Evolutionary conservation across 441 rosid genomes (phyloP).

Genomic region (Euphorbia celastroides): DNA sequence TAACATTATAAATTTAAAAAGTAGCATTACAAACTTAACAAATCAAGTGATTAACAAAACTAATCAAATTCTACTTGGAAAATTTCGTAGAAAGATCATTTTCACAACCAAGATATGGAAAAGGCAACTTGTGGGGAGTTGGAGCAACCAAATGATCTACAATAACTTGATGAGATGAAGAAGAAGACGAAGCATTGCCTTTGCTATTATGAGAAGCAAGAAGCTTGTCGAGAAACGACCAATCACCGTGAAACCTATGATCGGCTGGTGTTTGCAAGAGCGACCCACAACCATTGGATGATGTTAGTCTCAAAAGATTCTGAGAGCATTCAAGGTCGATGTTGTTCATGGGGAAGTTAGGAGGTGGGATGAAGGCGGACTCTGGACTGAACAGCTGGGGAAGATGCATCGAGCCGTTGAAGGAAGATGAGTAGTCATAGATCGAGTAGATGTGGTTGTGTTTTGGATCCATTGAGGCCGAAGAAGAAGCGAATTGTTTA

Average conservation of each 20-base stretch:
- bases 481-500: slow-evolving; percentile 19
- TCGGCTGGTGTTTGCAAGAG: slow-evolving; percentile 20
- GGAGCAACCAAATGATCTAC: slow-evolving; percentile 17
- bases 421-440: slow-evolving; percentile 19
- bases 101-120: slow-evolving; percentile 40
- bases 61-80: slow-evolving; percentile 24
- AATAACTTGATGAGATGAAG: slow-evolving; percentile 7
- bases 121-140: slow-evolving; percentile 35
- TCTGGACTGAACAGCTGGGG: slow-evolving; percentile 64
- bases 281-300: slow-evolving; percentile 21
- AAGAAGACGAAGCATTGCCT: slow-evolving; percentile 17
- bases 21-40: neutral
- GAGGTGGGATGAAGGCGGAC: slow-evolving; percentile 28
- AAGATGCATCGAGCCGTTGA: slow-evolving; percentile 45
- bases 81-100: slow-evolving; percentile 28
- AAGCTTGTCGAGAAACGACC: slow-evolving; percentile 71
- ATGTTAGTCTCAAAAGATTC: slow-evolving; percentile 42
- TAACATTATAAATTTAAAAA: neutral
- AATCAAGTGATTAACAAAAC: neutral
- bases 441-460: slow-evolving; percentile 28
- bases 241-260: slow-evolving; percentile 38
- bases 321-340: slow-evolving; percentile 42
- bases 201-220: slow-evolving; percentile 29
- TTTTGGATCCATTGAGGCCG: slow-evolving; percentile 21
- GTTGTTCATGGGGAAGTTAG: slow-evolving; percentile 27